Evolutionary conservation across 257 asterid genomes (phyloP), one percentile per base, ranked within the genome.

Genomic region (Nicotiana knightiana): DNA sequence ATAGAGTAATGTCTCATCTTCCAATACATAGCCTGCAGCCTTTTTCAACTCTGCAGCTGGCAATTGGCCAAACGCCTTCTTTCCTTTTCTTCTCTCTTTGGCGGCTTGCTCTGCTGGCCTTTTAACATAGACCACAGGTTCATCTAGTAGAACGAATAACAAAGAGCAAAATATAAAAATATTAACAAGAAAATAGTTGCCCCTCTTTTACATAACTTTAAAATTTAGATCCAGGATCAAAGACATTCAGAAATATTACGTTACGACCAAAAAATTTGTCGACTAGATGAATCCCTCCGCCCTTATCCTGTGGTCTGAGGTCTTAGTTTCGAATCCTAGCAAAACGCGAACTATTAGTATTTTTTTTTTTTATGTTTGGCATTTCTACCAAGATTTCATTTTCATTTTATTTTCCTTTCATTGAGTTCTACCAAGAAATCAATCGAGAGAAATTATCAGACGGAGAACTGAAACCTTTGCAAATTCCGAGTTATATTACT

Each of bases 11-110:
- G 66, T 53, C 18, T 81, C 58, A 21, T 81, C 83, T 48, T 66
- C 58, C 32, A 53, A 43, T 76, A 54, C 65, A 13, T 12, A 37
- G 12, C 79, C 11, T 59, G 79, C 83, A 78, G 81, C 21, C 81
- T 58, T 67, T 79, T 79, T 43, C 82, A 24, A 43, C 3, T 30
- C 5, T 81, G 83, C 66, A 81, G 83, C 79, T 81, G 67, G 79
- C 83, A 81, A 43, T 9, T 43, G 51, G 51, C 51, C 9, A 81
- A 26, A 24, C 37, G 24, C 30, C 30, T 46, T 53, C 35, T 33
- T 30, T 7, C 58, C 61, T n/a, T n/a, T 39, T 66, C 75, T 66
- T 37, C 54, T 11, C 59, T 43, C 78, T 21, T 70, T 70, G 77
- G 77, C 77, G 77, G 58, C 77, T 39, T 70, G 33, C 46, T 70